Evolutionary conservation across 106 monocot genomes (phyloP), one percentile per base, ranked within the genome.

Genomic region (Triglochin maritima): DNA sequence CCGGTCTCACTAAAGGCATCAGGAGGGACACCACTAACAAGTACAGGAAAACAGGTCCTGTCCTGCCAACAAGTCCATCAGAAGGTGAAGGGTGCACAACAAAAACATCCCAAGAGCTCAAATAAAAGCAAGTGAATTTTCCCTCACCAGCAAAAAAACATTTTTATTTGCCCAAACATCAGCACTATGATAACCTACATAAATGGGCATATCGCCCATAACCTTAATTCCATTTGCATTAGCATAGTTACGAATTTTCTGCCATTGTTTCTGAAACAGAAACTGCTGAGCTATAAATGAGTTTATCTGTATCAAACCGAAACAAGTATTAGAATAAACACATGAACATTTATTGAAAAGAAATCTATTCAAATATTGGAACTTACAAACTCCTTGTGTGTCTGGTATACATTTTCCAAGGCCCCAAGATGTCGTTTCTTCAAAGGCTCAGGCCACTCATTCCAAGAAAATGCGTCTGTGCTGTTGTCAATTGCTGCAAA

Each of bases 181-280:
- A 50, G 98, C 91, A 83, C 98, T 98, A 65, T 98, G 98, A 81
- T 89, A 77, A 43, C 98, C 98, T 49, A 98, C 98, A 86, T 98
- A 98, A 71, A 98, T 98, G 53, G 98, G 98, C 98, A 98, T 92
- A 71, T 98, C 98, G 59, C 98, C 98, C 78, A 98, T 92, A 46
- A 98, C 92, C 56, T 66, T 84, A 61, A 98, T 89, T 67, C 92
- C 84, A 68, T 81, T 66, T 43, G 81, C 73, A 42, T 84, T 73
- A 14, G 98, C 98, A 84, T 84, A 63, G 14, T 15, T 72, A 11
- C 86, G 83, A 75, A 98, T 71, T 59, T 74, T 92, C 54, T 82
- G 75, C 98, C 98, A 98, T 68, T 98, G 98, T 50, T 68, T 91
- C 81, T 98, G 88, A 67, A 98, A 98, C 67, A 98, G 72, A 68